Evolutionary conservation across 2,329 filamentous ascomycete species (phyloP), one percentile per base, ranked within the genome.

Genomic region (Penicillium brasilianum): DNA sequence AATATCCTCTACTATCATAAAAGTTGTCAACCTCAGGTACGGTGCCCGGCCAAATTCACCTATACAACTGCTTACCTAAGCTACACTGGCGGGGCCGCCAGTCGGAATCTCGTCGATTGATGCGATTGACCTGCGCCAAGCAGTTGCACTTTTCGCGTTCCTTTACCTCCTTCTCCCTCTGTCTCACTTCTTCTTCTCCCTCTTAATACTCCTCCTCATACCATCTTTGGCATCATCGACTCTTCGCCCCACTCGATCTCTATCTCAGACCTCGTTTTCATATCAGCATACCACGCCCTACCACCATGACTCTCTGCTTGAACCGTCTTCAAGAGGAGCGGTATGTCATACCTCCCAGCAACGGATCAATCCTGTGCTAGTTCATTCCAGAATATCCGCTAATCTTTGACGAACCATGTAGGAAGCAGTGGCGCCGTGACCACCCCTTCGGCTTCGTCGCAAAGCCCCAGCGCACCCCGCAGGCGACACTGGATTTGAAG

Each of bases 381-480:
- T 9, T 7, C 16, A 39, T 13, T 55, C 46, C 8, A 10, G 34
- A 43, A 9, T 46, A 55, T 50, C 25, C 58, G 46, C 66, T 63
- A 55, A 66, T 60, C 61, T 61, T 60, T 46, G 37, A 39, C 11
- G 43, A 44, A 51, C 65, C 43, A n/a, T 54, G 44, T 70, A 97
- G 93, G 66, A 98, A 97, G 81, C 92, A 97, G 81, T 99, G 95
- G 95, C 89, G 95, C 67, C 89, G 89, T 75, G 94, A 99, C 71
- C 95, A 99, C 74, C 96, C 96, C 0, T 99, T 99, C 74, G 95
- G 95, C 63, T 99, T 99, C 82, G 97, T 91, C 78, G 95, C 95
- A 25, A 92, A 93, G 74, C 95, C 96, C 13, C 83, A 89, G 64
- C 90, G 94, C 69, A 93, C 88, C 65, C 78, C 88, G 18, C 85